A percentile compares a stretch with the other conserved stretches of the same genome.
These are phyloP conservation scores for Colletotrichum lini DNA, from an alignment of 2,329 filamentous ascomycete species.

Conservation along the genomic window DNA sequence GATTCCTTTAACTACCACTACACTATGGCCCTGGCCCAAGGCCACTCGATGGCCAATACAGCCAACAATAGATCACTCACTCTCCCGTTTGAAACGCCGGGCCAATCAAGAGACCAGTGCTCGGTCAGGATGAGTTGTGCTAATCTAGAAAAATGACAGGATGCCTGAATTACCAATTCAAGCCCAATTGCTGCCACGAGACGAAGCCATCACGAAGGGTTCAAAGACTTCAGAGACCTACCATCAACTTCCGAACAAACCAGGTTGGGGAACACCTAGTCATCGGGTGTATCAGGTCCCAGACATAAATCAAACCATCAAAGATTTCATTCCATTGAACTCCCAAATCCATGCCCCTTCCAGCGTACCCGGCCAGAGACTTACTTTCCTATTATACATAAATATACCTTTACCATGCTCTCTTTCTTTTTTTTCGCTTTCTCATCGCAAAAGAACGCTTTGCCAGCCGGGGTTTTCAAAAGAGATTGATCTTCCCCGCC, in stretches of 20 bases:
- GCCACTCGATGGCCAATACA: neutral
- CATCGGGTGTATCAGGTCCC: neutral
- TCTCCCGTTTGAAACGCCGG: neutral
- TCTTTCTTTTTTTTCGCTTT: constrained; percentile 22
- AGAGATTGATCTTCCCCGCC: neutral
- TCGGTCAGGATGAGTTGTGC: neutral
- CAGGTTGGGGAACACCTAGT: neutral
- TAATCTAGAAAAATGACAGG: neutral
- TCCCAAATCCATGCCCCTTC: constrained; percentile 28
- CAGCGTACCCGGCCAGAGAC: constrained; percentile 7
- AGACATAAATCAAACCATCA: neutral
- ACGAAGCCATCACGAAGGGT: neutral
- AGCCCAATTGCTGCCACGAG: neutral
- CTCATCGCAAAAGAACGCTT: constrained; percentile 15
- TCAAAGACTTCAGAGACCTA: too few species aligned
- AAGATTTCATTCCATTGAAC: constrained; percentile 24
- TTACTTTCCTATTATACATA: constrained; percentile 34
- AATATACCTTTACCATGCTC: constrained; percentile 5
- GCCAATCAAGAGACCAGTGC: neutral
- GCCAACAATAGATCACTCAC: too few species aligned
- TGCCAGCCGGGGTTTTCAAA: neutral
- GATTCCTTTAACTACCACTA: neutral
- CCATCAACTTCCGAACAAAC: neutral
- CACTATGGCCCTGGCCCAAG: constrained; percentile 3
- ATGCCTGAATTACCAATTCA: neutral